Evolutionary conservation across 169 alveolate species (phyloP), one percentile per base, ranked within the genome.

Genomic region (Besnoitia besnoiti): DNA sequence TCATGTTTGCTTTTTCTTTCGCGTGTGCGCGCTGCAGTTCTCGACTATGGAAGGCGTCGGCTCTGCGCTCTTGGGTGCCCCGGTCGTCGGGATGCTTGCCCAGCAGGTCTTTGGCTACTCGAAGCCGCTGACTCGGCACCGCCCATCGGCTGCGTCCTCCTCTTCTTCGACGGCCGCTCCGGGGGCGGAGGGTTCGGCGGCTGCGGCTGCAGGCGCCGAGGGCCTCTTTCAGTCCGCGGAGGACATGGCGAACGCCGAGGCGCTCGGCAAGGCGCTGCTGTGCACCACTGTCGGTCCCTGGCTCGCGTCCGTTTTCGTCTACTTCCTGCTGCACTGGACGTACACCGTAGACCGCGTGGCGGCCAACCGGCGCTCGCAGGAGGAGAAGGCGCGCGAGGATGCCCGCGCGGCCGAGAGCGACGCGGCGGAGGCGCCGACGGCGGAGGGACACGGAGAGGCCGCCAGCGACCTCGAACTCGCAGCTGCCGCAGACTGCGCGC

Each of bases 31-130:
- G n/a, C 2, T 35, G 14, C 93, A 95, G 96, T 94, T 95, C 55
- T 95, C 97, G 39, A 95, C 97, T 73, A 93, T 97, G 50, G 98
- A 97, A 90, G 98, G 98, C 47, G 96, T 97, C 46, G 96, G 97
- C 5, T 96, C 98, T 21, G 97, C 97, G 14, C 85, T 95, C 73
- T 79, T 95, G 50, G 98, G 98, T 79, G 97, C 97, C 0, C 98
- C 98, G 0, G 96, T 97, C 51, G 95, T 97, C 35, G 99, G 98
- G 30, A 91, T 91, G 89, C 61, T 97, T 88, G 95, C 98, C n/a
- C 98, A 97, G 85, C 87, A 94, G 50, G 97, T 93, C 27, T 97
- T 96, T 92, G 98, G 97, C 80, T 97, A 96, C 93, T 8, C 39
- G 80, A 67, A 67, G 19, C 67, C 67, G 30, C 44, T 67, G 80